Evolutionary conservation across 805 yeast genomes (phyloP).

Genomic region (Candida insectorum): DNA sequence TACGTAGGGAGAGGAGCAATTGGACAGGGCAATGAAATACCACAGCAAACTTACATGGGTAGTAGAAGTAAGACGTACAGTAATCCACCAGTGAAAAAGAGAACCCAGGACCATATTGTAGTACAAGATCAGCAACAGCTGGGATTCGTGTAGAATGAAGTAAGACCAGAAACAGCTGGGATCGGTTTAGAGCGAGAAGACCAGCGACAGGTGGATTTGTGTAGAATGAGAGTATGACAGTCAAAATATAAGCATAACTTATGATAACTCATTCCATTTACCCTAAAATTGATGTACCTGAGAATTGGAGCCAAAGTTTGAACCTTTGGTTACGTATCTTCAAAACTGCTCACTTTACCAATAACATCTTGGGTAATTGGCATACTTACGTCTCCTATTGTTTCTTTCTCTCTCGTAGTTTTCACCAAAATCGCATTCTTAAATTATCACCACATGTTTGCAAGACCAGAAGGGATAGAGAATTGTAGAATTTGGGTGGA

Average conservation of each 20-base stretch:
- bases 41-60: constrained; percentile 1
- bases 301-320: too few relatives aligned
- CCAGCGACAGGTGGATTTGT: too few relatives aligned
- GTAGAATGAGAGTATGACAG: too few relatives aligned
- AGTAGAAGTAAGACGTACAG: constrained; percentile 3
- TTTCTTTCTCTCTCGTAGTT: too few relatives aligned
- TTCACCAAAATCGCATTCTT: constrained; percentile 1
- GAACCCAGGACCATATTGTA: constrained; percentile 6
- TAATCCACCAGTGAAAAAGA: constrained; percentile 7
- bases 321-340: too few relatives aligned
- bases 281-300: too few relatives aligned
- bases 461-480: constrained; percentile 41
- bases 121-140: constrained; percentile 16
- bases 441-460: constrained; percentile 25
- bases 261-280: too few relatives aligned
- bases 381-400: too few relatives aligned
- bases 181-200: too few relatives aligned
- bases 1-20: constrained; percentile 18
- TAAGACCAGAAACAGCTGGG: not conserved
- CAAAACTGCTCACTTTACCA: too few relatives aligned
- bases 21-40: constrained; percentile 5
- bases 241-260: too few relatives aligned
- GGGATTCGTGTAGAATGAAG: constrained; percentile 13
- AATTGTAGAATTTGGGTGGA: constrained; percentile 81
- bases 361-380: too few relatives aligned